phyloP scores from a whole-genome alignment of 1,284 basidiomycete species.

The Trichosporon coremiiforme region DNA sequence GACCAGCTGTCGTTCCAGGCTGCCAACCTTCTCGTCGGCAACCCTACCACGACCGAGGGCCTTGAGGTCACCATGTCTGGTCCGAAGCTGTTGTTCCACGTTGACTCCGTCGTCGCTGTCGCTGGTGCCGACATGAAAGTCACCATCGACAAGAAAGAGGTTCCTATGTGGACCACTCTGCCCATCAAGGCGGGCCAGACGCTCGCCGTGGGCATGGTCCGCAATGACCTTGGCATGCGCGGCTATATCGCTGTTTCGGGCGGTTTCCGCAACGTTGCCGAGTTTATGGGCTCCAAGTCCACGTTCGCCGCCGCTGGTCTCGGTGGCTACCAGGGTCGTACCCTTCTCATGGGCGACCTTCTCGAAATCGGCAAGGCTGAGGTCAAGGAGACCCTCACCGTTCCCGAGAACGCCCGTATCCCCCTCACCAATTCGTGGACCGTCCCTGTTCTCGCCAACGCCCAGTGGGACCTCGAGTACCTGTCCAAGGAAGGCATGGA shows the following conservation, averaged over 20 bases:
- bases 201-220: slow-evolving; percentile 56
- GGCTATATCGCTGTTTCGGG: slow-evolving; percentile 64
- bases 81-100: slow-evolving; percentile 60
- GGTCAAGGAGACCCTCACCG: slow-evolving; percentile 18
- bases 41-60: slow-evolving; percentile 62
- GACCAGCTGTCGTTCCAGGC: slow-evolving; percentile 65
- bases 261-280: slow-evolving; percentile 63
- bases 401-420: slow-evolving; percentile 23
- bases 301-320: slow-evolving; percentile 44
- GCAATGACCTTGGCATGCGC: slow-evolving; percentile 61
- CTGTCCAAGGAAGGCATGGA: slow-evolving; percentile 34
- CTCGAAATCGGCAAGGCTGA: slow-evolving; percentile 41
- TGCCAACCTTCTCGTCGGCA: slow-evolving; percentile 67
- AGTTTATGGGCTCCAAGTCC: slow-evolving; percentile 62
- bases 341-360: slow-evolving; percentile 57
- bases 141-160: slow-evolving; percentile 58
- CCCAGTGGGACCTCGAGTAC: slow-evolving; percentile 36
- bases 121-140: slow-evolving; percentile 62
- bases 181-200: slow-evolving; percentile 59
- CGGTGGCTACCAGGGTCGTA: slow-evolving; percentile 58
- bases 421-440: slow-evolving; percentile 30
- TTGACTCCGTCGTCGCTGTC: slow-evolving; percentile 62
- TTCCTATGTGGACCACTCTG: slow-evolving; percentile 62
- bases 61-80: slow-evolving; percentile 61
- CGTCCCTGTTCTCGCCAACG: slow-evolving; percentile 29